A percentile compares a stretch with the other conserved stretches of the same genome.
Evolutionary conservation across 2,329 filamentous ascomycete species (phyloP).

Genomic region (Pseudodiploospora longispora): DNA sequence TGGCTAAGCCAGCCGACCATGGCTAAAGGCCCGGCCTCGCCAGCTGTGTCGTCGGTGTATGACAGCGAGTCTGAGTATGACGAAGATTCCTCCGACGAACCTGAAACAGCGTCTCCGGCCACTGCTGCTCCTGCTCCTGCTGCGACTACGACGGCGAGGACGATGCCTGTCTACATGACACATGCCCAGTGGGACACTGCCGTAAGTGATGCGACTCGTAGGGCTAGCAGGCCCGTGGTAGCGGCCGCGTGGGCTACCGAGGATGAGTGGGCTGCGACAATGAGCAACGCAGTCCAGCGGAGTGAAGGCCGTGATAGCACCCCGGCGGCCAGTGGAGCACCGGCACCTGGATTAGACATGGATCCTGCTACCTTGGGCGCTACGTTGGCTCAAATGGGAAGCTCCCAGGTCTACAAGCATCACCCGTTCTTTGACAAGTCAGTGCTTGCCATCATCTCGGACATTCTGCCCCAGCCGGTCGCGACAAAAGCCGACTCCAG

Average conservation of each 20-base stretch:
- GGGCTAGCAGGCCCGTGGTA: neutral
- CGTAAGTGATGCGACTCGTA: conserved; percentile 1
- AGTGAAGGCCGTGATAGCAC: too few species aligned
- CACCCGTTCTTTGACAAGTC: conserved; percentile 4
- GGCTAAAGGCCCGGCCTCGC: neutral
- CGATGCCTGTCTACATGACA: conserved; percentile 6
- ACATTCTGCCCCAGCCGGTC: neutral
- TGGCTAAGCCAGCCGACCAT: neutral
- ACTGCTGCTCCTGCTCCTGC: too few species aligned
- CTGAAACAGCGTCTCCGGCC: neutral
- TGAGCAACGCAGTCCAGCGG: neutral
- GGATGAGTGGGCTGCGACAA: neutral
- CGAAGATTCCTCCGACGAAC: neutral
- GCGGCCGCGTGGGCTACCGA: neutral
- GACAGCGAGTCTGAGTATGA: neutral
- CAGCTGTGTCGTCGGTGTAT: neutral
- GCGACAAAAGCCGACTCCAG: too few species aligned
- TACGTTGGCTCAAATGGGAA: neutral
- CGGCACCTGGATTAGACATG: neutral
- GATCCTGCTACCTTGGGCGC: too few species aligned
- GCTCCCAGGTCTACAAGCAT: conserved; percentile 4
- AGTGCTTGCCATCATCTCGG: conserved; percentile 6
- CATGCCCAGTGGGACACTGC: conserved; percentile 6
- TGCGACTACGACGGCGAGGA: neutral
- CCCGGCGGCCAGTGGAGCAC: neutral